Base-by-base conservation (phyloP, 192 early-diverging fungal genomes). In the Coemansia sp. region DNA sequence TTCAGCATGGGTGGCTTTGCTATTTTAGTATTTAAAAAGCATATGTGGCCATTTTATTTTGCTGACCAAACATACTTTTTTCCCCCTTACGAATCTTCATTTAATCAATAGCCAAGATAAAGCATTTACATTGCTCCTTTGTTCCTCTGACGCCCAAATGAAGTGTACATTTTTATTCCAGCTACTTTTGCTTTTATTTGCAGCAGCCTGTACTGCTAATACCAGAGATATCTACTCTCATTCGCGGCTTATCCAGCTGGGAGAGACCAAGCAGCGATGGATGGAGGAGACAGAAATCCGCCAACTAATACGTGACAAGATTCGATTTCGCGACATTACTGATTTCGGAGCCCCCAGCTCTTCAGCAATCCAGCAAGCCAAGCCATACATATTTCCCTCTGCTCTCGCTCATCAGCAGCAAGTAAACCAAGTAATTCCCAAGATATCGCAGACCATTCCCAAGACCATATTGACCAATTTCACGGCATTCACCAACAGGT, bases 401-500 rank as follows among this genome's bases (percentile, higher is more conserved):
- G 84, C 25, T 30, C 51, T 55, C 22, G 59, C 8, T 67, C 87
- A 32, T 50, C 71, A 87, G 48, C 58, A 79, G 7, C 74, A 86
- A 65, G 88, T 92, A 8, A 60, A 72, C 6, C 68, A 83, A 5
- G 76, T 88, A 34, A 65, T 89, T 59, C 54, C 62, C 24, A 68
- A 81, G 20, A 74, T 94, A 24, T 86, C 79, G 3, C 83, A 85
- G 6, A 63, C 65, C 8, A 35, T 67, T 51, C 88, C 93, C 83
- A 68, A 84, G 28, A 53, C 72, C 22, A 86, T 84, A 49, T 71
- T 97, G 61, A 86, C 78, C 9, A 76, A 69, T 20, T 88, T 96
- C 45, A 90, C 92, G 0, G 56, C 36, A 22, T 94, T 97, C 80
- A 65, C 78, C 34, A 97, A 84, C 48, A 85, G 95, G 6, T 95